Conservation (phyloP, 1,284 basidiomycete genomes). For the Tylopilus orsonianus region DNA sequence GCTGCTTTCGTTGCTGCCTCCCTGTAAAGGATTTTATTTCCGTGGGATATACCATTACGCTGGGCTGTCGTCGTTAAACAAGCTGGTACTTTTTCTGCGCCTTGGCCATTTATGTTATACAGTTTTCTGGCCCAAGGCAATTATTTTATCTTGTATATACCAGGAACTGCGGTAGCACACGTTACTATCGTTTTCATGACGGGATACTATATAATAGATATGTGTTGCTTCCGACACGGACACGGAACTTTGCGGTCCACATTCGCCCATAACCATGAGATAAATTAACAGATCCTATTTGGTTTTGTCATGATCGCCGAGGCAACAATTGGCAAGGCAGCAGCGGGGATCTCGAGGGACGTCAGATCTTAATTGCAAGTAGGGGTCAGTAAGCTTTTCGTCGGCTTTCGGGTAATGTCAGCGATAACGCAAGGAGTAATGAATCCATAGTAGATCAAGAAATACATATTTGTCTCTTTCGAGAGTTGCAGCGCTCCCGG, state of each 20-base stretch:
- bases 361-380: conserved; percentile 24
- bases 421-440: conserved; percentile 4
- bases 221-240: conserved; percentile 2
- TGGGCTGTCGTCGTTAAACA: conserved; percentile 20
- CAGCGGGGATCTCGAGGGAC: conserved; percentile 25
- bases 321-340: conserved; percentile 3
- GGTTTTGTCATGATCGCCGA: conserved; percentile 11
- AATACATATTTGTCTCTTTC: neutral
- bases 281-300: neutral
- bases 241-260: conserved; percentile 2
- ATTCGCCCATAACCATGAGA: conserved; percentile 1
- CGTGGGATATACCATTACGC: conserved; percentile 22
- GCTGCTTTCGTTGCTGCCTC: conserved; percentile 25
- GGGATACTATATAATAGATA: conserved; percentile 8
- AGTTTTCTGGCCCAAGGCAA: conserved; percentile 9
- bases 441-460: neutral
- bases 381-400: conserved; percentile 13
- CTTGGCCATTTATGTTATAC: conserved; percentile 11
- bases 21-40: conserved; percentile 13
- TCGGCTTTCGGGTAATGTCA: conserved; percentile 3
- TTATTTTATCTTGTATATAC: conserved; percentile 26
- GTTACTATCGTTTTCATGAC: conserved; percentile 10
- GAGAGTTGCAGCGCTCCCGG: conserved; percentile 1
- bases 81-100: conserved; percentile 24
- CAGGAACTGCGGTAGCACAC: conserved; percentile 8